Percentiles rank a stretch among this genome's conserved stretches.
Conservation (phyloP, 2,329 filamentous ascomycete genomes). For the Parascedosporium putredinis region DNA sequence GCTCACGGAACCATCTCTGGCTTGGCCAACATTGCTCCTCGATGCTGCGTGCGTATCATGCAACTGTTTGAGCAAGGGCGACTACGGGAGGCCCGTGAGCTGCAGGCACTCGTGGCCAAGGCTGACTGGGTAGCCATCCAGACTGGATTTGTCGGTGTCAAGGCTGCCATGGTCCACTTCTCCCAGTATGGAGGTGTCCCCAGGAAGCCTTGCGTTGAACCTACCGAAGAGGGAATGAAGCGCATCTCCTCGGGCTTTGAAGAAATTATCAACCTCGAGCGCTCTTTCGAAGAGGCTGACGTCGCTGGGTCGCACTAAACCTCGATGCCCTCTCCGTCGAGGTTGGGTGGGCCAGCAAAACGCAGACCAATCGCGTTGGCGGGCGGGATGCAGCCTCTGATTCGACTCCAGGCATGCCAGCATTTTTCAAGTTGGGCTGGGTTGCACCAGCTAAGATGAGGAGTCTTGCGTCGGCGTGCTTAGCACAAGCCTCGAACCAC, state of each 20-base stretch:
- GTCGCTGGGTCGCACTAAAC: not conserved
- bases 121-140: slow-evolving; percentile 35
- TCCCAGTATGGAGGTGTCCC: slow-evolving; percentile 28
- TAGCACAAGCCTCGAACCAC: not conserved
- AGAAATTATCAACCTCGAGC: slow-evolving; percentile 22
- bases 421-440: not conserved
- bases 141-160: slow-evolving; percentile 38
- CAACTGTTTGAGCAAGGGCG: slow-evolving; percentile 22
- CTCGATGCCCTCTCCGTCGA: not conserved
- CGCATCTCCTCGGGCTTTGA: slow-evolving; percentile 26
- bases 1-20: slow-evolving; percentile 31
- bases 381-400: not conserved
- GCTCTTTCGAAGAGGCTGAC: slow-evolving; percentile 8
- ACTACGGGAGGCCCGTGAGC: slow-evolving; percentile 22
- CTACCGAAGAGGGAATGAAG: slow-evolving; percentile 22
- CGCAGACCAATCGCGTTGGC: not conserved
- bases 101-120: slow-evolving; percentile 32
- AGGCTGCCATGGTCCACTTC: slow-evolving; percentile 32
- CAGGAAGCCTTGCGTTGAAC: slow-evolving; percentile 26
- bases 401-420: no score
- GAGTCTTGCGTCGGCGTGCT: not conserved
- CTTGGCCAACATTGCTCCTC: slow-evolving; percentile 27
- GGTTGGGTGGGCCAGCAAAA: not conserved
- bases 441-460: not conserved
- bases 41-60: slow-evolving; percentile 24